Conservation (phyloP, 2,329 filamentous ascomycete species). For the Aspergillus sp. region DNA sequence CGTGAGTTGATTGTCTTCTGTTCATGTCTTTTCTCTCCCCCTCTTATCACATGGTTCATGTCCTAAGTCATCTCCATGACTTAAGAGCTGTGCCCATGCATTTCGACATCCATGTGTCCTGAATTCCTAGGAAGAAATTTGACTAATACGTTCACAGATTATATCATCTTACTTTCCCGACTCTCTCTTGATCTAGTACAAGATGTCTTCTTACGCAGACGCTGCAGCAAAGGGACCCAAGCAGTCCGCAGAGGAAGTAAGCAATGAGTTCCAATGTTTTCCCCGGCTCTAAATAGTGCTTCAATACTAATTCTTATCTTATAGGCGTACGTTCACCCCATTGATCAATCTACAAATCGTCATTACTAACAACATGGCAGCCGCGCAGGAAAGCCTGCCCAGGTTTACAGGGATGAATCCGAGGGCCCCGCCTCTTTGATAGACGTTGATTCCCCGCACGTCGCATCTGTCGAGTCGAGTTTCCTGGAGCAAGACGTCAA, state of each 20-base stretch:
- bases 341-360: not conserved
- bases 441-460: constrained; percentile 45
- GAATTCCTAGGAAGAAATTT: not conserved
- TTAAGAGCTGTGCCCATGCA: no score
- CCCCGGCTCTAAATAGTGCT: no score
- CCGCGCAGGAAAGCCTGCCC: constrained; percentile 36
- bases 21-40: not conserved
- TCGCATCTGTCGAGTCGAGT: constrained; percentile 37
- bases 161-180: not conserved
- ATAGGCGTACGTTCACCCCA: constrained; percentile 33
- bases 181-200: not conserved
- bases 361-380: constrained; percentile 17
- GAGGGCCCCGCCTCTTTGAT: constrained; percentile 40
- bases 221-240: constrained; percentile 43
- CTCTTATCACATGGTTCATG: no score
- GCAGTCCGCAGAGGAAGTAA: constrained; percentile 45
- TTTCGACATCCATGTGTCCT: not conserved
- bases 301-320: constrained; percentile 5
- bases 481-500: constrained; percentile 40
- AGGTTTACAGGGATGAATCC: constrained; percentile 34
- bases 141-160: not conserved
- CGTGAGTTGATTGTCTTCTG: not conserved
- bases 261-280: constrained; percentile 7
- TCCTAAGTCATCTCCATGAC: no score
- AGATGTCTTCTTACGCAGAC: constrained; percentile 39